Percentiles rank a stretch among this genome's conserved stretches.
Evolutionary conservation across 352 stramenopile species (phyloP).

Genomic region (Thraustotheca clavata): DNA sequence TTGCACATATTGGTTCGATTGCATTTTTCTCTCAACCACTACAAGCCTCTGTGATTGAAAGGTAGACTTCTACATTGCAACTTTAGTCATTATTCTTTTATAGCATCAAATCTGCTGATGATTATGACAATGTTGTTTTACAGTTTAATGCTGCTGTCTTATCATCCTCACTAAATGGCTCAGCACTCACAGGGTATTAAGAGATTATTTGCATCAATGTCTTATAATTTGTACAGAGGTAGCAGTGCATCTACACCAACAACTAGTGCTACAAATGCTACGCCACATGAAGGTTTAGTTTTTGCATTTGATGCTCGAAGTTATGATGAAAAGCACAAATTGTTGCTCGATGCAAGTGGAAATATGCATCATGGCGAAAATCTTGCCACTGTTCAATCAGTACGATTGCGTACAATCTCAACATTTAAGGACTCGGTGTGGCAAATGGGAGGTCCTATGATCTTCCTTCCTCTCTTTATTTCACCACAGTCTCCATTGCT

Average conservation of each 20-base stretch:
- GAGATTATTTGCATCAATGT: constrained; percentile 9
- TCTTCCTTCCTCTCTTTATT: constrained; percentile 58
- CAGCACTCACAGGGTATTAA: constrained; percentile 20
- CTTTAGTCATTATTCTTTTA: constrained; percentile 13
- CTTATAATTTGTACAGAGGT: not conserved
- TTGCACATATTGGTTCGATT: constrained; percentile 53
- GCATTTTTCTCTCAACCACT: constrained; percentile 35
- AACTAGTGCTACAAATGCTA: not conserved
- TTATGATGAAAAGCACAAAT: constrained; percentile 30
- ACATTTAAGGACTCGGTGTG: constrained; percentile 66
- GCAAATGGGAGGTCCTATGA: constrained; percentile 47
- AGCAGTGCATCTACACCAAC: not conserved
- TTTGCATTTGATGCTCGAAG: constrained; percentile 59
- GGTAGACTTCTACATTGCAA: not conserved
- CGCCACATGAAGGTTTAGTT: constrained; percentile 42
- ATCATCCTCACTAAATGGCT: constrained; percentile 43
- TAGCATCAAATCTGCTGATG: constrained; percentile 57
- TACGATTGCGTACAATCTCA: constrained; percentile 49
- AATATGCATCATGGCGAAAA: constrained; percentile 52
- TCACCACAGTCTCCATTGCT: constrained; percentile 20
- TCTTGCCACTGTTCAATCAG: constrained; percentile 27
- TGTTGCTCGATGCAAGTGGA: constrained; percentile 58
- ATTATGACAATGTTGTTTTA: constrained; percentile 65
- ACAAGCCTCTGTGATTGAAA: constrained; percentile 40
- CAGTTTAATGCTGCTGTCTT: constrained; percentile 75